Evolutionary conservation across 345 rosid species (phyloP), one percentile per base, ranked within the genome.

Genomic region (Moringa oleifera): DNA sequence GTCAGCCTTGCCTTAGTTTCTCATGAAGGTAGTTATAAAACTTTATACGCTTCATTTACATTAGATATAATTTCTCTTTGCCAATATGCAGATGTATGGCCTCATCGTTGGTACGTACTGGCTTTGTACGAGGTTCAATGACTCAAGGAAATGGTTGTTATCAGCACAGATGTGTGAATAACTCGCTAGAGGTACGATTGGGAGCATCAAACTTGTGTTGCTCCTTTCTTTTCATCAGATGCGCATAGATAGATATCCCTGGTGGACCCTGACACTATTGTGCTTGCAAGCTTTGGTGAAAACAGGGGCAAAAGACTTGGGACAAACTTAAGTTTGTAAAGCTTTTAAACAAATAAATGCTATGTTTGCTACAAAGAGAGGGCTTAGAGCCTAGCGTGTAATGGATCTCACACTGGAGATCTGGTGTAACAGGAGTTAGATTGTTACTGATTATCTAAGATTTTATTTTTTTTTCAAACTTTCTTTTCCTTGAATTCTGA

Each of bases 81-180:
- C 56, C 47, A 51, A 46, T 71, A 25, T 61, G 20, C 75, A 94
- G 99, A 86, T 94, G 99, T 69, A 91, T 94, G 99, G 79, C 95
- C 53, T 94, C 99, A n/a, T 91, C 99, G 45, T 73, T 95, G 53
- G 99, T 95, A 50, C 97, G 99, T 36, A 80, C 87, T 74, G 96
- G 97, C 21, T 91, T 91, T 79, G 95, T 95, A 23, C 85, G 99
- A 25, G 99, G 96, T 72, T 91, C 97, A 24, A 63, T 80, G 79
- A 85, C 83, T 7, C 99, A 89, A 67, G 97, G 96, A 67, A 95
- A 95, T 80, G 99, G 99, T 61, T 95, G 97, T 78, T 95, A 95
- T 81, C 91, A 84, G 75, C 97, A 91, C 66, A 80, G 87, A 79
- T 91, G 99, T 82, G 69, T 83, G 71, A 81, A 89, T 71, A 82